phyloP scores from a whole-genome alignment of 257 asterid genomes.

The Solanum medicagineum region DNA sequence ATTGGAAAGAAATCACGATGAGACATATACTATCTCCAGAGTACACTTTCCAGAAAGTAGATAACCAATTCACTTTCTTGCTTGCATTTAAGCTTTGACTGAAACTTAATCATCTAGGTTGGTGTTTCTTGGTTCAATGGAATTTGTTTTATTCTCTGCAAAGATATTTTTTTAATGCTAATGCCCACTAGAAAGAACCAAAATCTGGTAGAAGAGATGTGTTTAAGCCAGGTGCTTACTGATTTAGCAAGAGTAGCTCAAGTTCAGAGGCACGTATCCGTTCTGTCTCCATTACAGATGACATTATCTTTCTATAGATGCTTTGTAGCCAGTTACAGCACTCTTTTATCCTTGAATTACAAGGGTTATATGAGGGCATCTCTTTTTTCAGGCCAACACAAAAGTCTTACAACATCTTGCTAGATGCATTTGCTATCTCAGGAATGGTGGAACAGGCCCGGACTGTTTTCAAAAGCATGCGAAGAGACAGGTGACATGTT shows the following conservation, averaged over 20 bases:
- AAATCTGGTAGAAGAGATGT: neutral
- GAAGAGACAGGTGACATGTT: slow-evolving; percentile 65
- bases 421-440: slow-evolving; percentile 95
- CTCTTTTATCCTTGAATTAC: neutral
- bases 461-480: slow-evolving; percentile 89
- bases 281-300: neutral
- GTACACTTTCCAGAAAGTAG: neutral
- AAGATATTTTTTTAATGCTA: neutral
- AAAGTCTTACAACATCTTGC: slow-evolving; percentile 88
- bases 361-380: neutral
- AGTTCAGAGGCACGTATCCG: neutral
- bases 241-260: neutral
- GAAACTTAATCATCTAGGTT: neutral
- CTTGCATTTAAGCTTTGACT: neutral
- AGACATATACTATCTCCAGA: neutral
- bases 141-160: neutral
- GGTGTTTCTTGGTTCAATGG: neutral
- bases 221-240: neutral
- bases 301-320: neutral
- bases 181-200: neutral
- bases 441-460: slow-evolving; percentile 98
- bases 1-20: neutral
- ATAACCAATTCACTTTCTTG: neutral
- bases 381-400: slow-evolving; percentile 67
- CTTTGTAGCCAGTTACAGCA: neutral